A percentile compares a stretch with the other conserved stretches of the same genome.
Conservation (phyloP, 176 grass and related monocot genomes). For the Alopecurus myosuroides region DNA sequence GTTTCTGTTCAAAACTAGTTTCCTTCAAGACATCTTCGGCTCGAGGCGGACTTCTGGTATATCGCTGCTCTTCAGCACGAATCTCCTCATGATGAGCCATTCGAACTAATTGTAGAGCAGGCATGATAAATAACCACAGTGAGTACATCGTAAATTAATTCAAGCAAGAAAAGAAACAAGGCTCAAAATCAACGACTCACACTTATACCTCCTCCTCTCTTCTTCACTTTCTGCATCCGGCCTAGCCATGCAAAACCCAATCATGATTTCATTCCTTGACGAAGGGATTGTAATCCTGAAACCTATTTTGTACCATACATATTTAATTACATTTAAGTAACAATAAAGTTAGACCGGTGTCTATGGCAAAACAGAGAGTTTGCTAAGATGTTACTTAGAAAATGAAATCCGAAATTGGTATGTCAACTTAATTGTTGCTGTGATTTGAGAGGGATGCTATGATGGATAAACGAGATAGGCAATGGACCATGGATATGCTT, state of each 20-base stretch:
- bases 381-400: not conserved
- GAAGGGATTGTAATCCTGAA: not conserved
- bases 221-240: not conserved
- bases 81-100: not conserved
- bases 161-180: not conserved
- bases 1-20: not conserved
- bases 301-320: not conserved
- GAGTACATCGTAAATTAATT: not conserved
- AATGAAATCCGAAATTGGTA: not conserved
- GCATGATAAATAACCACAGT: not conserved
- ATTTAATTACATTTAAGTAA: not conserved
- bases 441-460: not conserved
- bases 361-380: not conserved
- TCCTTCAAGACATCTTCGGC: not conserved
- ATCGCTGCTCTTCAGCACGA: not conserved
- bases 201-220: not conserved
- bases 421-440: not conserved
- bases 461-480: not conserved
- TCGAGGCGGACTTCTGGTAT: not conserved
- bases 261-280: not conserved
- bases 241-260: not conserved
- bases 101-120: not conserved
- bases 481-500: not conserved
- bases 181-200: not conserved
- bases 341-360: not conserved